Conservation (phyloP, 352 stramenopile genomes). For the Plasmopara muralis region DNA sequence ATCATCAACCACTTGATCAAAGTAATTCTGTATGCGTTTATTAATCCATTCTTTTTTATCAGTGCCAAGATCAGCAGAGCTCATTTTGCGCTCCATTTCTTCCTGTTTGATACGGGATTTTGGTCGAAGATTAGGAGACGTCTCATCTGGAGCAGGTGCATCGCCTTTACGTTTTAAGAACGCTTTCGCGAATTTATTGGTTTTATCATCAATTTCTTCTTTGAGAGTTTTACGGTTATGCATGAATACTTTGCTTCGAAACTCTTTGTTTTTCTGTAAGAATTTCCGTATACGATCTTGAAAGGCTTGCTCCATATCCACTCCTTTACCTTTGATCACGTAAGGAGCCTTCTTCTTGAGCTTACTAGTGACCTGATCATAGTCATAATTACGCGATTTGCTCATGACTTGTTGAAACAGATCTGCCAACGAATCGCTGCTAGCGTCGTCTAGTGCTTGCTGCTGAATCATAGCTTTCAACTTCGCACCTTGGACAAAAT, state of each 20-base stretch:
- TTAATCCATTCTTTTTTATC: too few relatives aligned
- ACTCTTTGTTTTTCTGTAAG: conserved; percentile 1
- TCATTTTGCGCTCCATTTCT: too few relatives aligned
- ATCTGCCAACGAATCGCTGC: conserved; percentile 1
- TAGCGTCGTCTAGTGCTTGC: neutral
- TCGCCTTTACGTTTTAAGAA: neutral
- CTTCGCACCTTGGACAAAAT: conserved; percentile 3
- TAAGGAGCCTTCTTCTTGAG: neutral
- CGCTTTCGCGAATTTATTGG: neutral
- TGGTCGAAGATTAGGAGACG: too few relatives aligned
- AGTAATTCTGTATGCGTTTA: too few relatives aligned
- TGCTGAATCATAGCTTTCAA: neutral
- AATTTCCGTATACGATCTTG: neutral
- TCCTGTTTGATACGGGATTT: too few relatives aligned
- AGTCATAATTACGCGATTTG: neutral
- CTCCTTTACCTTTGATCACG: neutral
- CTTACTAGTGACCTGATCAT: conserved; percentile 1
- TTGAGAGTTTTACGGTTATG: neutral
- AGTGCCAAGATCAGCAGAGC: too few relatives aligned
- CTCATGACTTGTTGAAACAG: neutral
- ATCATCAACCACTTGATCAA: too few relatives aligned
- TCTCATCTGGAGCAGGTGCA: neutral
- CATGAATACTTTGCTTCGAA: neutral
- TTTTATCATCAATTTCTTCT: neutral
- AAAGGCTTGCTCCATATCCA: conserved; percentile 1